Conservation (phyloP, 768 basidiomycete species). For the Hortiboletus flavorubellus region DNA sequence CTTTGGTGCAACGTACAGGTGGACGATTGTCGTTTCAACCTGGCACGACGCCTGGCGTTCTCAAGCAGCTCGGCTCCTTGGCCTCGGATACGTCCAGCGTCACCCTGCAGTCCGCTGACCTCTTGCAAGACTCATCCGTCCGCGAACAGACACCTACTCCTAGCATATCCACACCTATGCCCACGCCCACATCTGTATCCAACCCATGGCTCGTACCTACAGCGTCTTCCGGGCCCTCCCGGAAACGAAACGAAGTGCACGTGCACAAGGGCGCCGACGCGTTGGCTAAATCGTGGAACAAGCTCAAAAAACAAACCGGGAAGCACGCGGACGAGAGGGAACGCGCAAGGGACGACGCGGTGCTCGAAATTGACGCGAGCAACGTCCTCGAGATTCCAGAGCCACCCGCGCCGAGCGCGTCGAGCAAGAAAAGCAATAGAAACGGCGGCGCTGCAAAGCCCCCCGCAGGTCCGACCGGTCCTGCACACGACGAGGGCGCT, state of each 20-base stretch:
- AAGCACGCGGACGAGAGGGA: conserved; percentile 58
- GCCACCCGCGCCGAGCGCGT: background rate
- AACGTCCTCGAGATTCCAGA: conserved; percentile 19
- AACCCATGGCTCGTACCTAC: conserved; percentile 81
- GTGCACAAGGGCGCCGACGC: conserved; percentile 64
- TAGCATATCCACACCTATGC: conserved; percentile 16
- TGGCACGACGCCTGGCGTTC: conserved; percentile 29
- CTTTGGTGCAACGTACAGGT: conserved; percentile 54
- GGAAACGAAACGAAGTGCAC: conserved; percentile 71
- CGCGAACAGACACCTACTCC: conserved; percentile 6
- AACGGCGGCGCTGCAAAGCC: conserved; percentile 5
- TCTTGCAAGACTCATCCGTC: conserved; percentile 36
- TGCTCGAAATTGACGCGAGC: conserved; percentile 63
- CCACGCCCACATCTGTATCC: conserved; percentile 16
- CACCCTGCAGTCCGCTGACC: conserved; percentile 58
- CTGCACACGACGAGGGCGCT: conserved; percentile 12
- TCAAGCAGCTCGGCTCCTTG: conserved; percentile 30
- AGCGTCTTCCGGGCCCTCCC: conserved; percentile 45
- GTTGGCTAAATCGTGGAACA: conserved; percentile 66
- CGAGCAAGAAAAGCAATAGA: conserved; percentile 18
- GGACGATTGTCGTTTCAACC: conserved; percentile 67
- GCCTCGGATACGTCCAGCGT: conserved; percentile 64
- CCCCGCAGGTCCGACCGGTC: conserved; percentile 5
- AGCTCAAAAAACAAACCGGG: conserved; percentile 61
- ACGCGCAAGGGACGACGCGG: conserved; percentile 67